Percentiles rank a stretch among this genome's conserved stretches.
These are phyloP conservation scores for Aureobasidium uvarum DNA, from an alignment of 2,329 filamentous ascomycete species.

Conservation along the genomic window DNA sequence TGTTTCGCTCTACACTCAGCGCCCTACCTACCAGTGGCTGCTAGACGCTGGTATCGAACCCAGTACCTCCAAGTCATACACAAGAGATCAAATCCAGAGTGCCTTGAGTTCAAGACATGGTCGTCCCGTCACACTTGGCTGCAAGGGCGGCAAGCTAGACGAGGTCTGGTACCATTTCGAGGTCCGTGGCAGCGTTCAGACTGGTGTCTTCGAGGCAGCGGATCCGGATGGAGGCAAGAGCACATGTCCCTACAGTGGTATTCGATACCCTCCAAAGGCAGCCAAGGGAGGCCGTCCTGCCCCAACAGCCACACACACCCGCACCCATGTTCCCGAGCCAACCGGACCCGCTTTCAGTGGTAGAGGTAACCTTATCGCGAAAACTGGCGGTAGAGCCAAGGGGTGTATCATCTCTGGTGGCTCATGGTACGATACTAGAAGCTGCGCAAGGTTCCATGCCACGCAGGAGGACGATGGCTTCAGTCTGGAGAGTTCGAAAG, in stretches of 20 bases:
- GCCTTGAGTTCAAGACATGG: conserved; percentile 56
- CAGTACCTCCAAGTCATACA: conserved; percentile 58
- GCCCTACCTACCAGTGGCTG: conserved; percentile 65
- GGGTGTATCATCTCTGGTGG: conserved; percentile 68
- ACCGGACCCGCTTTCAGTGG: conserved; percentile 53
- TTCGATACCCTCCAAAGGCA: conserved; percentile 64
- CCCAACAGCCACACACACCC: conserved; percentile 34
- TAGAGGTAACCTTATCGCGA: conserved; percentile 59
- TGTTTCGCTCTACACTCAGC: conserved; percentile 63
- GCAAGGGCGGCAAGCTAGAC: conserved; percentile 50
- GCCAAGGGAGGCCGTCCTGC: conserved; percentile 36
- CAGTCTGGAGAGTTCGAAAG: conserved; percentile 59
- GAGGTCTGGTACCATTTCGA: conserved; percentile 65
- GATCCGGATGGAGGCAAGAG: conserved; percentile 57
- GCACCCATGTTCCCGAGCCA: conserved; percentile 10
- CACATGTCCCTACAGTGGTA: conserved; percentile 60
- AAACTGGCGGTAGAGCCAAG: conserved; percentile 47
- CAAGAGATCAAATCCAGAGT: conserved; percentile 56
- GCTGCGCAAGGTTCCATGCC: conserved; percentile 65
- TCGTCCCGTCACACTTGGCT: conserved; percentile 60
- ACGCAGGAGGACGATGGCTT: conserved; percentile 49
- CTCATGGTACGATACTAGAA: conserved; percentile 65
- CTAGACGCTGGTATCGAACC: conserved; percentile 60
- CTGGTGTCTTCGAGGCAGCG: conserved; percentile 59
- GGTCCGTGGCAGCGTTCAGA: conserved; percentile 57